These are phyloP conservation scores for Scedosporium apiospermum DNA, from an alignment of 2,329 filamentous ascomycete species.

Conservation along the genomic window DNA sequence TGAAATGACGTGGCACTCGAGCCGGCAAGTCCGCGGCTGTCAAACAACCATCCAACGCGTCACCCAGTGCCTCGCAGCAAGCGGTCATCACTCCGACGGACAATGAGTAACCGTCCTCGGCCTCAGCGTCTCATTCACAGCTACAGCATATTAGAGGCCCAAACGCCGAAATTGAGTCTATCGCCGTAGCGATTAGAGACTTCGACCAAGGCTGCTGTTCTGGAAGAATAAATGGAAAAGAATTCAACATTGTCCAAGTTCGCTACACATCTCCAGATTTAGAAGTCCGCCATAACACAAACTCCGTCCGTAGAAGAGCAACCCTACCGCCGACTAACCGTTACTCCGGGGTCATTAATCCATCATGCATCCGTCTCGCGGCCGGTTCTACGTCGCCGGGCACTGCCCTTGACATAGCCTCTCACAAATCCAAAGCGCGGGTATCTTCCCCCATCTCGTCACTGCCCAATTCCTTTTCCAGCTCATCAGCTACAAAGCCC, in stretches of 20 bases:
- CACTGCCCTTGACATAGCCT: conserved; percentile 6
- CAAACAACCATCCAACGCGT: too few species aligned
- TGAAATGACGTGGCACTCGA: too few species aligned
- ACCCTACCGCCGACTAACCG: not conserved
- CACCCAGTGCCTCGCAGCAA: too few species aligned
- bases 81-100: too few species aligned
- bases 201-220: not conserved
- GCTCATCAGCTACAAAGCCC: conserved; percentile 82
- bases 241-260: not conserved
- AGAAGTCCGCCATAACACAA: not conserved
- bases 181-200: not conserved
- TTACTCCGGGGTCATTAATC: not conserved
- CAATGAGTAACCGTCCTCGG: too few species aligned
- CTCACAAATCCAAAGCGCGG: conserved; percentile 35
- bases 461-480: conserved; percentile 72
- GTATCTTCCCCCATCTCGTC: conserved; percentile 49
- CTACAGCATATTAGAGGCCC: too few species aligned
- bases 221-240: not conserved
- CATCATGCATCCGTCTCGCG: not conserved
- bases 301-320: not conserved
- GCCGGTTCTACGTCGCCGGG: not conserved
- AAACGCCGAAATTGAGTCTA: too few species aligned
- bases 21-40: too few species aligned
- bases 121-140: too few species aligned
- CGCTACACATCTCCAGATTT: not conserved